Evolutionary conservation across 805 yeast genomes (phyloP), one percentile per base, ranked within the genome.

Genomic region (Metschnikowia baotianmanensis): DNA sequence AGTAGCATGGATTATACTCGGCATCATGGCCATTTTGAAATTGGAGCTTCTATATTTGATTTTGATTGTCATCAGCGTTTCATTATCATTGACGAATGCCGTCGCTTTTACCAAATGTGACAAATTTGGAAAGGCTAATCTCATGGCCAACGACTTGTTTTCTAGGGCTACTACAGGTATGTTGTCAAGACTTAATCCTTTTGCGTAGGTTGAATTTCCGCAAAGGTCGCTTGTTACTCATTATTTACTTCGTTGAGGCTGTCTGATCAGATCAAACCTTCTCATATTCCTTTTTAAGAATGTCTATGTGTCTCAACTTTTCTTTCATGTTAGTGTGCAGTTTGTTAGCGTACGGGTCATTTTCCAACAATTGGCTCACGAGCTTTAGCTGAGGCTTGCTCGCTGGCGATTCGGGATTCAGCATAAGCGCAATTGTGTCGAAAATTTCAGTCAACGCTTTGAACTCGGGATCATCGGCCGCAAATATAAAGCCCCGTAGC

Each of bases 91-190:
- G 32, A 86, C 95, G 36, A 91, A 91, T 59, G 83, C 95, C 1
- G 71, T 87, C 67, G 97, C 97, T 0, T 91, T 86, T 63, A 86
- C 95, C 19, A 77, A 86, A 53, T 88, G 97, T 63, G 97, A 90
- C 60, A 87, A 86, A 65, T 91, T 90, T 64, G 87, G 95, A 36
- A 84, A 80, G 57, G 96, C 95, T 20, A 83, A 83, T 58, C 72
- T 68, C 39, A 57, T 84, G 38, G 87, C 90, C 5, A 65, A 71
- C 19, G 75, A 71, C 50, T 57, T 84, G 8, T 68, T 83, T 50
- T 76, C 82, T 4, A 66, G 71, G 28, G 74, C 82, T 19, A 64
- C 81, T 1, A 70, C 74, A 25, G 61, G 64, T 8, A 31, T 76
- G 12, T 58, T 80, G 21, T 57, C 67, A 15, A 74, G 80, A 47